Base-by-base conservation (phyloP, 305 asterid genomes). In the Nicotiana rustica region DNA sequence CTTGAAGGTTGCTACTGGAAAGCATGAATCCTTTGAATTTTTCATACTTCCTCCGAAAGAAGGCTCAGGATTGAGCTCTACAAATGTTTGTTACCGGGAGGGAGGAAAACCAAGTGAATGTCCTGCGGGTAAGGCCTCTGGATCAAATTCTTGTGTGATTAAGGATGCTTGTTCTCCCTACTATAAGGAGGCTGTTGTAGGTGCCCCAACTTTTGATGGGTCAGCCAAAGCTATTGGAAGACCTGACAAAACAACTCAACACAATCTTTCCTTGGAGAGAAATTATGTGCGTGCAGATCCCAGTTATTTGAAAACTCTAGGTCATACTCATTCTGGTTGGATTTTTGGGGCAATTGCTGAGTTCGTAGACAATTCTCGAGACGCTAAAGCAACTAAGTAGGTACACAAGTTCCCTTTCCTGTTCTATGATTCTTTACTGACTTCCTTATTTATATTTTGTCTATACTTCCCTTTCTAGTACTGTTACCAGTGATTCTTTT, bases 301-400 rank as follows among this genome's bases (percentile, higher is more conserved):
- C 31, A 91, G 95, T 87, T 93, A 86, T 86, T 80, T 93, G 87
- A 91, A 85, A 83, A 91, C 97, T 49, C 93, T 93, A 38, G 92
- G 96, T 85, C 97, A 93, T 76, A 87, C 93, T 18, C 97, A 93
- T 87, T 93, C 97, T 66, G 85, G 95, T 86, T 93, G 97, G 96
- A 90, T 88, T 81, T 93, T 92, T 89, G 97, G 97, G 77, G 97
- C 96, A 83, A 87, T 93, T 82, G 97, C 97, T 36, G 97, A 93
- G 89, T 89, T 93, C 77, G 91, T 93, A 83, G 97, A 93, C 87
- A 93, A 92, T 84, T 88, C 97, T 78, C 90, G 93, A 86, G 97
- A 93, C 81, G 97, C 97, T 75, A 91, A 89, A 85, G 91, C 97
- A 5, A 90, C 93, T 60, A 88, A 85, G 97, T 93, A 86, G 68